A percentile compares a stretch with the other conserved stretches of the same genome.
phyloP scores from a whole-genome alignment of 306 rosid genomes.

The Cucumis cinereus region DNA sequence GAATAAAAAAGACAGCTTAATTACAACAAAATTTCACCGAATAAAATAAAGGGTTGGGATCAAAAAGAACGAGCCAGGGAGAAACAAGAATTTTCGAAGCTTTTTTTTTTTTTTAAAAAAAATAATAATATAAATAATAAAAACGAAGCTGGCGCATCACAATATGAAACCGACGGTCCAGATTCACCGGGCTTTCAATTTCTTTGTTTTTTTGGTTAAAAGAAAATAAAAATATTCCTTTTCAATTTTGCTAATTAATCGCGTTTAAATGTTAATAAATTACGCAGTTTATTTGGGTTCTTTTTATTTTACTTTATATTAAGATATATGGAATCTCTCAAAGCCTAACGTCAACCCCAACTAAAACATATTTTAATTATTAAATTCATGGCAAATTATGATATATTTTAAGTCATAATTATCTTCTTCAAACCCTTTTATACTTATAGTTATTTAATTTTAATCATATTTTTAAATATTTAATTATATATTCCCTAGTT shows the following conservation, averaged over 20 bases:
- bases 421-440: too few species aligned
- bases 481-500: too few species aligned
- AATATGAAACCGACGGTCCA: not conserved
- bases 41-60: conserved; percentile 4
- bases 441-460: too few species aligned
- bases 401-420: too few species aligned
- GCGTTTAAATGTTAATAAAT: not conserved
- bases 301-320: not conserved
- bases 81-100: not conserved
- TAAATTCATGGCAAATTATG: not conserved
- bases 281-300: not conserved
- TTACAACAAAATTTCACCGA: not conserved
- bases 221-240: not conserved
- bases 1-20: conserved; percentile 4
- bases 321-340: too few species aligned
- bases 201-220: not conserved
- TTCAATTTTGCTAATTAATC: not conserved
- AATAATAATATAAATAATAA: not conserved
- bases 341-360: not conserved
- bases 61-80: not conserved
- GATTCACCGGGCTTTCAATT: not conserved
- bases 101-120: not conserved
- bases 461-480: too few species aligned
- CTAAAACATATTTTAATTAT: not conserved
- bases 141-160: not conserved